A percentile compares a stretch with the other conserved stretches of the same genome.
Evolutionary conservation across 495 filamentous ascomycete species (phyloP).

Genomic region (Filosporella fistucella): DNA sequence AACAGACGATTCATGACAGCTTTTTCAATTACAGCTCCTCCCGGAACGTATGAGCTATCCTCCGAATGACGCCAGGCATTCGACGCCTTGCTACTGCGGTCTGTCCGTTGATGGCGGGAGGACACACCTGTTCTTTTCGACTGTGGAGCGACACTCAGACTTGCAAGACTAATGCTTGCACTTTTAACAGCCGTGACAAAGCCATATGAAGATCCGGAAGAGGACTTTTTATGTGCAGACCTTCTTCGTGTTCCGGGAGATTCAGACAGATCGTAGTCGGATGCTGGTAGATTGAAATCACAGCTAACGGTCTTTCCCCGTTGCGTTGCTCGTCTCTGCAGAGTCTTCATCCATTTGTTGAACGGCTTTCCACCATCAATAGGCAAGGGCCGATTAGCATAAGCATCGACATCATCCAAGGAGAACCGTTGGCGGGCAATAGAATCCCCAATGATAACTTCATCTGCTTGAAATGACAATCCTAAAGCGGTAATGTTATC

Average conservation of each 20-base stretch:
- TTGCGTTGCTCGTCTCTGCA: constrained; percentile 42
- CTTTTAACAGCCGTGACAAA: constrained; percentile 76
- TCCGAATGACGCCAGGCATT: constrained; percentile 58
- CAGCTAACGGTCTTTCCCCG: constrained; percentile 29
- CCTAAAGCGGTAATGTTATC: constrained; percentile 37
- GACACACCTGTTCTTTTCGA: constrained; percentile 51
- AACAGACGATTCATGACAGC: constrained; percentile 64
- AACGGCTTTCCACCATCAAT: constrained; percentile 35
- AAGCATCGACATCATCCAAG: constrained; percentile 12
- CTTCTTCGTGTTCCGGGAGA: constrained; percentile 30
- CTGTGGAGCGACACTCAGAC: constrained; percentile 57
- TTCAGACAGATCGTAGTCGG: constrained; percentile 40
- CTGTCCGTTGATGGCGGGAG: constrained; percentile 51
- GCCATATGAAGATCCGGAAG: constrained; percentile 64
- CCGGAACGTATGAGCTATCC: constrained; percentile 55
- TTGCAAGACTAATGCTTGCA: constrained; percentile 66
- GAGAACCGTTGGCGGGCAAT: constrained; percentile 22
- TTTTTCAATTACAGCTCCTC: constrained; percentile 57
- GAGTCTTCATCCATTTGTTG: constrained; percentile 53
- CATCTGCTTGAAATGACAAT: constrained; percentile 31
- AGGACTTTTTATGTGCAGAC: constrained; percentile 50
- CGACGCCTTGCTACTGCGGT: constrained; percentile 59
- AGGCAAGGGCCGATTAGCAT: constrained; percentile 10
- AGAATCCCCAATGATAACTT: constrained; percentile 23
- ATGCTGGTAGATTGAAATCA: constrained; percentile 17